Base-by-base conservation (phyloP, 208 protist species). In the Leishmania guyanensis region DNA sequence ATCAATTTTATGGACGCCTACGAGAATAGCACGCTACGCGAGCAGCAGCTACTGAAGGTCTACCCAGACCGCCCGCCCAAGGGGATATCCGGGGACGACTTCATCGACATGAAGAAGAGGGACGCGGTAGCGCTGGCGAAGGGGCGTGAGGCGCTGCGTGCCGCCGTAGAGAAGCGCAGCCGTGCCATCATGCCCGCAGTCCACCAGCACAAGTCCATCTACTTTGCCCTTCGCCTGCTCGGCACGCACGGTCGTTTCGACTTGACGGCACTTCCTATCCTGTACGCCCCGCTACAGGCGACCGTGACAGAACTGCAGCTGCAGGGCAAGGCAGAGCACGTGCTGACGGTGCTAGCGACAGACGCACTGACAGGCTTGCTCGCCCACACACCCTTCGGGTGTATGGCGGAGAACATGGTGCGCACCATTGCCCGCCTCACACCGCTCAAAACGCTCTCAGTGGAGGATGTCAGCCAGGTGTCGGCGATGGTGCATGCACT, bases 31-130 rank as follows among this genome's bases (percentile, higher is more conserved):
- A 73, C 86, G 39, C 84, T 98, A 33, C 82, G 86, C 22, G 90
- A 91, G 72, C 89, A 89, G 85, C 90, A 95, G 74, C 86, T 98
- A 46, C 85, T 97, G 51, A 96, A 96, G 85, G 87, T 74, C 46
- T 96, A 96, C 88, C 80, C 92, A 2, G 86, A 92, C 20, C 88
- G 89, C 74, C 90, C 95, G 8, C 95, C 95, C 26, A 98, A 98
- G 85, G 95, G 95, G 62, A 90, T 94, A 83, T 87, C 84, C 12
- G 95, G 84, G 65, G 95, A 98, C 64, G 95, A 96, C 83, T 98
- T 92, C 82, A 70, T 88, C 29, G 91, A 96, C 76, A 88, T 94
- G 87, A 95, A 95, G 82, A 87, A 89, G 79, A 89, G 87, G 80
- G 93, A 96, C 84, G 92, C 90, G 6, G 72, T 86, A 22, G 95